These are phyloP conservation scores for Cryptosporidium xiaoi DNA, from an alignment of 169 alveolate genomes.

Conservation along the genomic window DNA sequence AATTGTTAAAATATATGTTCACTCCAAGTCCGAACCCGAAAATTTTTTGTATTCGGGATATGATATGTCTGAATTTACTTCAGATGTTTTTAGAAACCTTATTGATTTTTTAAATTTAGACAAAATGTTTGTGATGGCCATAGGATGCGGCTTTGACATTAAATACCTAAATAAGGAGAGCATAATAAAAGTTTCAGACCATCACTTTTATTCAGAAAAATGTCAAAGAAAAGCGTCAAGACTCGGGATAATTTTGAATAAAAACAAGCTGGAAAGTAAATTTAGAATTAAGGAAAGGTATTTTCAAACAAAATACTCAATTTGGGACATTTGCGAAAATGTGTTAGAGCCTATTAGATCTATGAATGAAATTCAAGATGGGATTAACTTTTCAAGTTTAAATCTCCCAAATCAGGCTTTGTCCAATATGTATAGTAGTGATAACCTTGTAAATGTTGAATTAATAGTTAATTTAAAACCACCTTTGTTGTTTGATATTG, in stretches of 20 bases:
- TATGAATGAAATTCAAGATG: not conserved
- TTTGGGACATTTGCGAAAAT: slow-evolving; percentile 29
- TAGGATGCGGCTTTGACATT: slow-evolving; percentile 1
- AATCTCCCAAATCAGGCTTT: too few relatives aligned
- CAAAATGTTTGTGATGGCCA: not conserved
- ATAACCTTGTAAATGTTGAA: too few relatives aligned
- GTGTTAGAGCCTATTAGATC: not conserved
- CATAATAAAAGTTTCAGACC: slow-evolving; percentile 9
- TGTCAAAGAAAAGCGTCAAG: not conserved
- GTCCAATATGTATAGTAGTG: too few relatives aligned
- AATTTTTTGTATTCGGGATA: slow-evolving; percentile 10
- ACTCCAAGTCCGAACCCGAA: slow-evolving; percentile 4
- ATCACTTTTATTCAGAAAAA: not conserved
- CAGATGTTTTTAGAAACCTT: slow-evolving; percentile 11
- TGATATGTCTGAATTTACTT: not conserved
- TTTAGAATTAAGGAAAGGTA: slow-evolving; percentile 12
- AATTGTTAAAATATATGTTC: not conserved
- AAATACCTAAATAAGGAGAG: not conserved
- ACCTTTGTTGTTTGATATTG: slow-evolving; percentile 40
- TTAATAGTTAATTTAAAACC: slow-evolving; percentile 1
- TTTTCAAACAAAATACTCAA: slow-evolving; percentile 22
- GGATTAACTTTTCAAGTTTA: slow-evolving; percentile 3
- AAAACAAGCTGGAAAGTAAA: not conserved
- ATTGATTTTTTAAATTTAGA: slow-evolving; percentile 13
- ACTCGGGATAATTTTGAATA: not conserved